Percentiles rank a stretch among this genome's conserved stretches.
These are phyloP conservation scores for Neurospora sp. DNA, from an alignment of 495 filamentous ascomycete genomes.

Conservation along the genomic window DNA sequence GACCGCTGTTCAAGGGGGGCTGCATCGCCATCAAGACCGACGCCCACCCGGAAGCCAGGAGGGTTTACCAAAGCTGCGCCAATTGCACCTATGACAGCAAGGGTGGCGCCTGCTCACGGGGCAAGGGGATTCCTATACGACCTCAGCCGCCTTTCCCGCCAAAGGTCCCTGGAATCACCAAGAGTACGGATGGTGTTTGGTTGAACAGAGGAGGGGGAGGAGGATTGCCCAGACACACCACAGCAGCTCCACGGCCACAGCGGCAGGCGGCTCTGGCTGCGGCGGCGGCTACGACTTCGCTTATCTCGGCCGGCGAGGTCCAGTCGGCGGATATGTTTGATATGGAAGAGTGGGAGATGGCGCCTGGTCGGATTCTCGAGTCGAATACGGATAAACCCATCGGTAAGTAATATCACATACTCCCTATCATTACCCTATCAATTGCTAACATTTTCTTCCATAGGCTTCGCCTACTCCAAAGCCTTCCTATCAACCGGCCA, in stretches of 20 bases:
- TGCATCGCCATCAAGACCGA: constrained; percentile 5
- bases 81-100: constrained; percentile 15
- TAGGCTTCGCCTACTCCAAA: constrained; percentile 28
- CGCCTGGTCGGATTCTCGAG: constrained; percentile 19
- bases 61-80: constrained; percentile 9
- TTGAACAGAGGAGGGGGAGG: background rate
- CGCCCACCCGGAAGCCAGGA: constrained; percentile 1
- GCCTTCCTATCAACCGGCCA: constrained; percentile 22
- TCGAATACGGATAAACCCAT: background rate
- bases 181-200: background rate
- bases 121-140: background rate
- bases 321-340: constrained; percentile 16
- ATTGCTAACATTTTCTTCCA: background rate
- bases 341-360: constrained; percentile 30
- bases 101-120: background rate
- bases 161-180: background rate
- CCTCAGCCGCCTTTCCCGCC: background rate
- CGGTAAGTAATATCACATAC: background rate
- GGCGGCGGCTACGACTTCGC: background rate
- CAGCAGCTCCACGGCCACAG: background rate
- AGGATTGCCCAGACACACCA: background rate
- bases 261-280: background rate
- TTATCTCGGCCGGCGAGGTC: constrained; percentile 8
- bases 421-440: background rate
- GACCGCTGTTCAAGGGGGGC: constrained; percentile 1